Conservation (phyloP, 2,329 filamentous ascomycete genomes). For the Clarireedia hainanense region DNA sequence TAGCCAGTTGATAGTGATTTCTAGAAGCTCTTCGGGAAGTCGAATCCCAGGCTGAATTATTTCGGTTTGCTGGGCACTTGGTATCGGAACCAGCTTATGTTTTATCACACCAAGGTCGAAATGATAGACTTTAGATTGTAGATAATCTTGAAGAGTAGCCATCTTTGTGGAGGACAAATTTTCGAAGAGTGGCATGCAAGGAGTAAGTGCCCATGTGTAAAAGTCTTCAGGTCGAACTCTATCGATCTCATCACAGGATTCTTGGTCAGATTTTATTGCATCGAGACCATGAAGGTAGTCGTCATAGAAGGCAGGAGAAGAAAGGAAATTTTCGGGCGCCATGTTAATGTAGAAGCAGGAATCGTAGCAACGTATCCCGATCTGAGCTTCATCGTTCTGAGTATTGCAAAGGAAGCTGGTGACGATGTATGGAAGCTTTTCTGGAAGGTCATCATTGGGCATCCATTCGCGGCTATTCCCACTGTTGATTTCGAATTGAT, state of each 20-base stretch:
- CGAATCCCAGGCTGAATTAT: not conserved
- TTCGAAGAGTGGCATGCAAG: constrained; percentile 12
- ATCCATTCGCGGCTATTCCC: no score
- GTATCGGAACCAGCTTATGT: not conserved
- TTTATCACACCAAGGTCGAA: not conserved
- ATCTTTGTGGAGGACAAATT: not conserved
- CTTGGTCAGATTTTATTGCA: not conserved
- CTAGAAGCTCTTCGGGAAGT: not conserved
- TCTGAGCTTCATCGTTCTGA: constrained; percentile 10
- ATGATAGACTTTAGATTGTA: not conserved
- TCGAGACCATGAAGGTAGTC: constrained; percentile 15
- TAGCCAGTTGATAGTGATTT: not conserved
- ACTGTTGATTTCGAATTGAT: no score
- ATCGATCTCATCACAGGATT: constrained; percentile 8
- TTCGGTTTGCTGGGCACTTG: not conserved
- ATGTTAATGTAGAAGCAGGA: constrained; percentile 17
- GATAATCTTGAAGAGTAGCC: not conserved
- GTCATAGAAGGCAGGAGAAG: constrained; percentile 11
- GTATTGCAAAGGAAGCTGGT: constrained; percentile 9
- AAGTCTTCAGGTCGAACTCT: constrained; percentile 13
- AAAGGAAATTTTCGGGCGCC: constrained; percentile 10
- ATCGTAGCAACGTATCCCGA: constrained; percentile 12
- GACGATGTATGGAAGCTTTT: constrained; percentile 10
- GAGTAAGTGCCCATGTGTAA: constrained; percentile 15
- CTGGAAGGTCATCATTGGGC: not conserved